Evolutionary conservation across 2,329 filamentous ascomycete species (phyloP).

Genomic region (Talaromyces sp.): DNA sequence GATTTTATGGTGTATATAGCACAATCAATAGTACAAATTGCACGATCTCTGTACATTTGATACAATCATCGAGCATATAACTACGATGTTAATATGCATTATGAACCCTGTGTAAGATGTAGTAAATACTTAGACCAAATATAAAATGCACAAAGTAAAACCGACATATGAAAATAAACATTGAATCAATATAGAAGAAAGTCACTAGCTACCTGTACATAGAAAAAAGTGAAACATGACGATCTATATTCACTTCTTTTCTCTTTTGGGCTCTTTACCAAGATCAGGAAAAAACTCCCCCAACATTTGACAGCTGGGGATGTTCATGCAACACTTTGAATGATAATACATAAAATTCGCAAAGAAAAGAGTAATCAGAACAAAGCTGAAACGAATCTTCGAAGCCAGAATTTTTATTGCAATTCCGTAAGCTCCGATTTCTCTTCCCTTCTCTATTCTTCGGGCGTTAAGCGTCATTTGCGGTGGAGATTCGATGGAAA

Average conservation of each 20-base stretch:
- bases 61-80: background rate
- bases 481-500: background rate
- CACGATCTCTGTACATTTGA: background rate
- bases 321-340: slow-evolving; percentile 16
- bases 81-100: background rate
- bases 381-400: background rate
- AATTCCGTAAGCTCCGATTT: background rate
- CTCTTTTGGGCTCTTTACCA: slow-evolving; percentile 3
- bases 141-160: slow-evolving; percentile 15
- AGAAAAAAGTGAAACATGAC: slow-evolving; percentile 22
- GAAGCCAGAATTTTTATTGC: background rate
- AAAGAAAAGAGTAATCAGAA: background rate
- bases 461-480: slow-evolving; percentile 2
- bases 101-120: background rate
- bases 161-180: slow-evolving; percentile 32
- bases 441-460: slow-evolving; percentile 11
- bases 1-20: background rate
- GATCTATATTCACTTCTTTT: slow-evolving; percentile 19
- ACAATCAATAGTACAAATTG: background rate
- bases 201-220: slow-evolving; percentile 43
- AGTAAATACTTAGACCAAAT: background rate
- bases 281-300: background rate
- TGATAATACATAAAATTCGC: slow-evolving; percentile 14
- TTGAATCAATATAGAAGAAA: slow-evolving; percentile 24
- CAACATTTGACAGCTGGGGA: slow-evolving; percentile 8